Conservation (phyloP, 1,284 basidiomycete genomes). For the Apiotrichum sp. region DNA sequence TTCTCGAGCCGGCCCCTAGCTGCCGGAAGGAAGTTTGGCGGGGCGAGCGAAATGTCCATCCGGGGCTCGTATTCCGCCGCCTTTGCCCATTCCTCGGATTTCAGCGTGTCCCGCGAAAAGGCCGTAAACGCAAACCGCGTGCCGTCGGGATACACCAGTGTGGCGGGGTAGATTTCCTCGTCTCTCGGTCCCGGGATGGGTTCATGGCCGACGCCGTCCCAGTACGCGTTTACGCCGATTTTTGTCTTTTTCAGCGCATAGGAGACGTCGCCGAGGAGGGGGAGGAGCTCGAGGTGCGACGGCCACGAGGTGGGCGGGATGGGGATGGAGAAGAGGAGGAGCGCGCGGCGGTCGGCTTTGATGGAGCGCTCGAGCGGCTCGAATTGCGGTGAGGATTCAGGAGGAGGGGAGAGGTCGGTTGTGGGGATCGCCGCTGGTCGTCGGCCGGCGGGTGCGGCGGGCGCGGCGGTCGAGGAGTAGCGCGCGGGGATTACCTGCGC, state of each 20-base stretch:
- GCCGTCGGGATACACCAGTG: conserved; percentile 35
- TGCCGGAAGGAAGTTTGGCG: background rate
- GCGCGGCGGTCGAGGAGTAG: no score
- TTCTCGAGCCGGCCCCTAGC: conserved; percentile 39
- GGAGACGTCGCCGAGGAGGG: conserved; percentile 21
- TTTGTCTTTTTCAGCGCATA: conserved; percentile 16
- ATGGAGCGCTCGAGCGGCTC: conserved; percentile 20
- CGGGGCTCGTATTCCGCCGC: conserved; percentile 17
- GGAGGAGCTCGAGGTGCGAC: conserved; percentile 33
- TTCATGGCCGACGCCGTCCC: conserved; percentile 23
- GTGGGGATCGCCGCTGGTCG: background rate
- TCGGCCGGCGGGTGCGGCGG: background rate
- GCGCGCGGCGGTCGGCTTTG: conserved; percentile 17
- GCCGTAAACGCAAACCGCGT: conserved; percentile 10
- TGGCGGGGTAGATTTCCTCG: conserved; percentile 29
- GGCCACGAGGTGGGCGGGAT: conserved; percentile 36
- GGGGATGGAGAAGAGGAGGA: conserved; percentile 36
- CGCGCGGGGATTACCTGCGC: no score
- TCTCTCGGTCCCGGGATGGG: conserved; percentile 4
- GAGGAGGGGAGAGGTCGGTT: background rate
- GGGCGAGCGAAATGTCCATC: background rate
- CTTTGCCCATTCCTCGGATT: background rate
- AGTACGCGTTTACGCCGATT: conserved; percentile 34
- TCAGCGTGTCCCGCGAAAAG: conserved; percentile 20
- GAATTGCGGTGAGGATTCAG: background rate